These are phyloP conservation scores for Yamadazyma takamatsuzukensis DNA, from an alignment of 805 yeast species.

Conservation along the genomic window DNA sequence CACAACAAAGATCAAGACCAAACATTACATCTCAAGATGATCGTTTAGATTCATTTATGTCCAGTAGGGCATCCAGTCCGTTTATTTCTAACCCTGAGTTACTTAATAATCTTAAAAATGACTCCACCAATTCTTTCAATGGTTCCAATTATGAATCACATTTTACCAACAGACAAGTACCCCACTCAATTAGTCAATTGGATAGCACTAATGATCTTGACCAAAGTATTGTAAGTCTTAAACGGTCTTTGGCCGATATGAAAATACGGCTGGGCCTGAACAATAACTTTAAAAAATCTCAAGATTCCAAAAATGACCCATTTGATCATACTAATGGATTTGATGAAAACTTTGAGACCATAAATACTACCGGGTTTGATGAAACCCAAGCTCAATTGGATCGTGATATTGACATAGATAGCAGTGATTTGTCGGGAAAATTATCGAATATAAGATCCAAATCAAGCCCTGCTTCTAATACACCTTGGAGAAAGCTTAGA, in stretches of 20 bases:
- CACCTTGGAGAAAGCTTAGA: slow-evolving; percentile 25
- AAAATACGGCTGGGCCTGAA: slow-evolving; percentile 7
- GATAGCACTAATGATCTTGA: slow-evolving; percentile 12
- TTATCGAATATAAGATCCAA: slow-evolving; percentile 4
- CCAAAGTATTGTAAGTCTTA: slow-evolving; percentile 11
- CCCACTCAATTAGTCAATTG: too few species aligned
- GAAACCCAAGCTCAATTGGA: slow-evolving; percentile 22
- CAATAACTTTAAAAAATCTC: slow-evolving; percentile 2
- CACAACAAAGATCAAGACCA: too few species aligned
- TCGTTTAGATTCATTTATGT: slow-evolving; percentile 5
- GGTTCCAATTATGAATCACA: too few species aligned
- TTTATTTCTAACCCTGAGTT: slow-evolving; percentile 18
- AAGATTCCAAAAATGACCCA: not conserved
- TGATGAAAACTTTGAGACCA: too few species aligned
- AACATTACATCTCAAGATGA: too few species aligned
- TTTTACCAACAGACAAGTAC: not conserved
- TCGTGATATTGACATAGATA: slow-evolving; percentile 15
- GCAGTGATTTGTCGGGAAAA: slow-evolving; percentile 10
- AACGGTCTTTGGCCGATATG: slow-evolving; percentile 11
- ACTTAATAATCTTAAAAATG: slow-evolving; percentile 2
- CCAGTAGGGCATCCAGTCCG: slow-evolving; percentile 14
- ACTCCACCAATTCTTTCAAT: too few species aligned
- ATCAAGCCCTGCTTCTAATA: slow-evolving; percentile 7
- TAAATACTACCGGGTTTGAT: slow-evolving; percentile 13
- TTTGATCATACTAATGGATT: slow-evolving; percentile 1